Percentiles rank a stretch among this genome's conserved stretches.
Conservation (phyloP, 73 alveolate genomes). For the Tetrahymena elliotti region DNA sequence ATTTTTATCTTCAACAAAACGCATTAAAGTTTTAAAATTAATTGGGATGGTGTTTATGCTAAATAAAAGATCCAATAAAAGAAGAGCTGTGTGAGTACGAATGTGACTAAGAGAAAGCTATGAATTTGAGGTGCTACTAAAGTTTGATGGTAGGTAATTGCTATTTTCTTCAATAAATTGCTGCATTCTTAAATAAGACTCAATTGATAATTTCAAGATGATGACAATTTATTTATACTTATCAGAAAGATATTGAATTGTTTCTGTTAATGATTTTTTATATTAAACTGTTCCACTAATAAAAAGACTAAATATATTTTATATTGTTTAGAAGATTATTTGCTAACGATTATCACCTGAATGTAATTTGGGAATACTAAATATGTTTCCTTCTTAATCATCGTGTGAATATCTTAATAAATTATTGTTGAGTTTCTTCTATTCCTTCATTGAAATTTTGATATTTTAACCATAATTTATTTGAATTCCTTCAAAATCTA, state of each 20-base stretch:
- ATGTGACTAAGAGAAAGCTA: neutral
- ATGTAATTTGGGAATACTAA: neutral
- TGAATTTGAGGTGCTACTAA: neutral
- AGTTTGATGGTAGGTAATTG: neutral
- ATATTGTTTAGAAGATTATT: neutral
- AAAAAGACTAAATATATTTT: neutral
- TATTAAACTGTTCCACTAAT: neutral
- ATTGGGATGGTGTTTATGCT: neutral
- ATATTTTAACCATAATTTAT: neutral
- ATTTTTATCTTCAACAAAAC: neutral
- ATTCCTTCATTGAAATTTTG: neutral
- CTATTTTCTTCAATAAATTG: neutral
- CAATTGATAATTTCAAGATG: neutral
- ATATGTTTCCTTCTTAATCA: neutral
- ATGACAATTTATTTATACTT: neutral
- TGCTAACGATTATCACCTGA: neutral
- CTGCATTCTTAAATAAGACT: neutral
- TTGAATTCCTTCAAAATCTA: neutral
- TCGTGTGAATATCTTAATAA: neutral
- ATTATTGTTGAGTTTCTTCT: neutral
- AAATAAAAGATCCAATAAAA: neutral
- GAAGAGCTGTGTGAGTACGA: neutral
- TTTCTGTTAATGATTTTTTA: neutral
- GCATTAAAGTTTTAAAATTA: neutral
- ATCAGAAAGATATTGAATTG: neutral